Conservation (phyloP, 2,329 filamentous ascomycete genomes). For the Thelonectria rubi region DNA sequence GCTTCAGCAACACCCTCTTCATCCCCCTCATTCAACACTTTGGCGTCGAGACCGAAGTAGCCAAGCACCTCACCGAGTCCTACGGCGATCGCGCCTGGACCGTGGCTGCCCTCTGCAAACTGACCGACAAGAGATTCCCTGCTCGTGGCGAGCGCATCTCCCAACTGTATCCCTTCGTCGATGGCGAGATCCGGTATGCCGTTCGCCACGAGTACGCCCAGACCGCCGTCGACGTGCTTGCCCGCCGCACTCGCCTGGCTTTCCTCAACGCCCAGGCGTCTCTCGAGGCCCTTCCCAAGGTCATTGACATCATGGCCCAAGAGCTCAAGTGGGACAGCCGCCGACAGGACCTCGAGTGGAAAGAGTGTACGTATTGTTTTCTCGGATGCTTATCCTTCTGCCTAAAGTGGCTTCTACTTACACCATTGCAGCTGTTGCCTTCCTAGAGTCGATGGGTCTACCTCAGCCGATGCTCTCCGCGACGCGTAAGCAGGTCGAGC, state of each 20-base stretch:
- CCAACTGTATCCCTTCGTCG: constrained; percentile 85
- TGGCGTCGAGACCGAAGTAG: constrained; percentile 89
- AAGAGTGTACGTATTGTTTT: constrained; percentile 64
- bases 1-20: constrained; percentile 88
- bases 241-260: constrained; percentile 82
- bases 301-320: constrained; percentile 89
- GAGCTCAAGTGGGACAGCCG: constrained; percentile 81
- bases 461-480: constrained; percentile 66
- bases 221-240: constrained; percentile 87
- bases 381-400: constrained; percentile 7
- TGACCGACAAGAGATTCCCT: constrained; percentile 82
- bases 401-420: constrained; percentile 5
- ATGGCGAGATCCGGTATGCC: constrained; percentile 90
- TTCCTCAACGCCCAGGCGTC: constrained; percentile 94
- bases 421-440: constrained; percentile 58
- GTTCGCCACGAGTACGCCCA: constrained; percentile 91
- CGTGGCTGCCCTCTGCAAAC: constrained; percentile 80
- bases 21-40: constrained; percentile 96
- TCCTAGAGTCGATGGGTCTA: constrained; percentile 73
- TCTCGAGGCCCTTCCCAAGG: constrained; percentile 81
- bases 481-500: constrained; percentile 69
- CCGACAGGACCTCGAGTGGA: constrained; percentile 84
- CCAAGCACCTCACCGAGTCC: constrained; percentile 84
- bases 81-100: constrained; percentile 95
- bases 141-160: constrained; percentile 84